A percentile compares a stretch with the other conserved stretches of the same genome.
Evolutionary conservation across 1,284 basidiomycete genomes (phyloP).

Genomic region (Papiliotrema terrestris): DNA sequence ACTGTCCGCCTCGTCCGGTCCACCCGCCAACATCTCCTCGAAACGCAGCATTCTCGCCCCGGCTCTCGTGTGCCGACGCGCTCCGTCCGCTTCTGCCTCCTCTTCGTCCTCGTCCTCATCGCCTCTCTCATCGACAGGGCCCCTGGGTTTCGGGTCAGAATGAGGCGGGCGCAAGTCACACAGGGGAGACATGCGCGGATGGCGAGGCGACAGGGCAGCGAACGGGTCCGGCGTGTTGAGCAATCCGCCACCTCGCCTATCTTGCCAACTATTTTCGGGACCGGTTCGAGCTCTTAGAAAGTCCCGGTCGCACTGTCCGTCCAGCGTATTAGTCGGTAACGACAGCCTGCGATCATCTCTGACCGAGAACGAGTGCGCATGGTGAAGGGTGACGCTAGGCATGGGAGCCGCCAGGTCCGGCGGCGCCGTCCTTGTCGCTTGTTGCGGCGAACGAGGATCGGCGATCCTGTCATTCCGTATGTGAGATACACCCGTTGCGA

Average conservation of each 20-base stretch:
- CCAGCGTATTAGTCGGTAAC: not conserved
- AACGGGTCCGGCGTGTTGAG: not conserved
- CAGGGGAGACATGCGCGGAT: not conserved
- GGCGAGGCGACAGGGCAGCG: not conserved
- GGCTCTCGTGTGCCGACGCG: not conserved
- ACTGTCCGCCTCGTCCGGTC: not conserved
- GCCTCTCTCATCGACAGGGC: not conserved
- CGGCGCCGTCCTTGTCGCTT: not conserved
- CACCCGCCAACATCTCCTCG: slow-evolving; percentile 6
- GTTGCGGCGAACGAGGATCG: not conserved
- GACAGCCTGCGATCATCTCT: not conserved
- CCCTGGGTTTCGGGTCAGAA: not conserved
- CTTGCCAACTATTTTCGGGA: not conserved
- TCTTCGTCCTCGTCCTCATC: not conserved
- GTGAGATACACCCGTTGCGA: no score
- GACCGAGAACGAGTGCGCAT: not conserved
- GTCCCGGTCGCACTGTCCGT: not conserved
- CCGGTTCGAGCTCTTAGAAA: not conserved
- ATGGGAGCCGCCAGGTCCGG: not conserved
- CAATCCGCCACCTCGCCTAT: not conserved
- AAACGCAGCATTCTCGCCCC: slow-evolving; percentile 3
- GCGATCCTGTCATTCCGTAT: no score
- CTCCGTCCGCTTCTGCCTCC: not conserved
- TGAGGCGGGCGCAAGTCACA: not conserved
- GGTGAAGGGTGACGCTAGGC: not conserved